These are phyloP conservation scores for Auricularia auricula-judae DNA, from an alignment of 768 basidiomycete species.

Conservation along the genomic window DNA sequence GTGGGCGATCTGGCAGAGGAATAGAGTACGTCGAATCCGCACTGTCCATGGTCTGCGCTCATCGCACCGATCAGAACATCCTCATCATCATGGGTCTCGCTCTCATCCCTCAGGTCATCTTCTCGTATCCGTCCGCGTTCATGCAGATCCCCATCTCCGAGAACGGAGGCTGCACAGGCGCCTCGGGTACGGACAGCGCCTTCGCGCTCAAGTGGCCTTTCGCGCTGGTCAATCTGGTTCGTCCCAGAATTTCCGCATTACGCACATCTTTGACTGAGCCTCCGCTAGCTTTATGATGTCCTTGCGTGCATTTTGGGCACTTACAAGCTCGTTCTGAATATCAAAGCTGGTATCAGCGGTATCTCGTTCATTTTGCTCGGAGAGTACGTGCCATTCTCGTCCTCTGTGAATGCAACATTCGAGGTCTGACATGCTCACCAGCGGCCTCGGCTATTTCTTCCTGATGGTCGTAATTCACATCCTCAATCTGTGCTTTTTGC, in stretches of 20 bases:
- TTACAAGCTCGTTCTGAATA: neutral
- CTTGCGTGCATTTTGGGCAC: neutral
- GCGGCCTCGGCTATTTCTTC: neutral
- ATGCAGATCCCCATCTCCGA: neutral
- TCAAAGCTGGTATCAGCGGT: neutral
- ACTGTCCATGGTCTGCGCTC: neutral
- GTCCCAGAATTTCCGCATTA: neutral
- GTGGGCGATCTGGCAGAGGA: neutral
- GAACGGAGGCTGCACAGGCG: neutral
- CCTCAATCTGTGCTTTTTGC: neutral
- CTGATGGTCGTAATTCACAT: neutral
- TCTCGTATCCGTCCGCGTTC: neutral
- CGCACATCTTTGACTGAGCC: too few relatives aligned
- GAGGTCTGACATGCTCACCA: neutral
- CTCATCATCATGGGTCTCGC: slow-evolving; percentile 1
- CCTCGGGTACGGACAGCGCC: neutral
- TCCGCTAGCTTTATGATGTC: neutral
- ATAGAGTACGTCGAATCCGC: neutral
- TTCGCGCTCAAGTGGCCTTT: slow-evolving; percentile 1
- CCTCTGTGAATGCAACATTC: neutral
- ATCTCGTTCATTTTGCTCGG: neutral
- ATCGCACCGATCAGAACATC: neutral
- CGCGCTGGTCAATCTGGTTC: neutral
- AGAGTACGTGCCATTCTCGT: neutral
- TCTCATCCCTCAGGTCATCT: neutral